Base-by-base conservation (phyloP, 306 rosid species). In the Cyamopsis tetragonoloba region DNA sequence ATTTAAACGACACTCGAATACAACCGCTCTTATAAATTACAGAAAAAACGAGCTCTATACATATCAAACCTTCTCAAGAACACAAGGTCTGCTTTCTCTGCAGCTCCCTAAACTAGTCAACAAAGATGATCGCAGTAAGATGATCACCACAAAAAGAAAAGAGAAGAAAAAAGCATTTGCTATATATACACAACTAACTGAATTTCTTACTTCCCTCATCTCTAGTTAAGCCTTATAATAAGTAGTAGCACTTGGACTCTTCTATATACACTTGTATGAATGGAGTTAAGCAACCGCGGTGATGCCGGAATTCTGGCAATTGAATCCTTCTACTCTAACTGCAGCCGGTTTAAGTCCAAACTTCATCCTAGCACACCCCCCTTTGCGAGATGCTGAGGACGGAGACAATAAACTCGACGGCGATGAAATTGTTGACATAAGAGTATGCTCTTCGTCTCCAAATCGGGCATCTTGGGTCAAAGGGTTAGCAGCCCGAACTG, bases 251-350 rank as follows among this genome's bases (percentile, higher is more conserved):
- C 82, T 80, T 46, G 63, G 81, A 54, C 75, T 68, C 88, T 86
- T 71, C 75, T 86, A 89, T 89, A 28, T 88, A 88, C 96, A 88
- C 66, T 84, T 84, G 58, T 35, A 60, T 5, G 71, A 53, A 46
- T 70, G 63, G 66, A 69, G 71, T 80, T 78, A 88, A 23, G 88
- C 92, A 31, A 88, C 67, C 6, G 89, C 86, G 10, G 89, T 78
- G 88, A 86, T 82, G 80, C 96, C 75, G 2, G 96, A 88, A 79
- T 77, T 84, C 71, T 86, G 96, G 64, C 80, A 70, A 68, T 88
- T 86, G 24, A 88, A 88, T 71, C 96, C 96, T 80, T 88, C 96
- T 82, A 88, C 92, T 81, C 96, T 88, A 84, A 86, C 92, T 67
- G 88, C 79, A 20, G 89, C 96, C 0, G 89, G 89, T 65, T 84